Base-by-base conservation (phyloP, 495 filamentous ascomycete species). In the Aspergillus coremiiformis region DNA sequence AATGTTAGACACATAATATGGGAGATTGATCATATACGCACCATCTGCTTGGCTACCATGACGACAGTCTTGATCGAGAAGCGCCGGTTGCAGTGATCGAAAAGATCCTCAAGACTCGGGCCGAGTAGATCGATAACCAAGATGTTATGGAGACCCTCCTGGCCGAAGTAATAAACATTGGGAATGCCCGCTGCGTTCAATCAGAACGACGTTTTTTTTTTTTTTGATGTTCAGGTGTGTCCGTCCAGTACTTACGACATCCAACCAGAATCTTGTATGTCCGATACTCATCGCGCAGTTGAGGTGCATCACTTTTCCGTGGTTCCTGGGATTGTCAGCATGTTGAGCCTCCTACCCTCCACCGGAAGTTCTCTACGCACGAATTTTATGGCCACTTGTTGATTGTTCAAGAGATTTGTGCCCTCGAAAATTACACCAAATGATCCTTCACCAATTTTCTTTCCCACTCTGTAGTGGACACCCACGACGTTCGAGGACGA, bases 1-100 rank as follows among this genome's bases (percentile, higher is more conserved):
- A 45, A 47, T n/a, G 47, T 33, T 56, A 17, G 39, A 43, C 12
- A 24, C 6, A 6, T 14, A 12, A 8, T 7, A 2, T 3, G 1
- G 15, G 4, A 9, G 37, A 35, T 15, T 8, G 17, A 11, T 19
- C 44, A 32, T 23, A 37, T n/a, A 77, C 80, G 19, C 67, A 95
- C 90, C 93, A 99, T 99, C 65, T 99, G 93, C 73, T 99, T 99
- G 21, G 93, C 93, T 27, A 99, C 92, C 93, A 99, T 97, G 14
- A 96, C 92, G 4, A 96, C 91, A 0, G 93, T 99, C 80, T 99
- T 99, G 58, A 87, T 89, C 3, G 87, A 83, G 73, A 99, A 99
- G 59, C 91, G 83, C 58, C 93, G 79, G 68, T 92, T 93, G 75
- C 93, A 99, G 66, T 93, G 92, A 61, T 99, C 93, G 66, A 99